Evolutionary conservation across 176 grass and related monocot species (phyloP), one percentile per base, ranked within the genome.

Genomic region (Saccharum spontaneum): DNA sequence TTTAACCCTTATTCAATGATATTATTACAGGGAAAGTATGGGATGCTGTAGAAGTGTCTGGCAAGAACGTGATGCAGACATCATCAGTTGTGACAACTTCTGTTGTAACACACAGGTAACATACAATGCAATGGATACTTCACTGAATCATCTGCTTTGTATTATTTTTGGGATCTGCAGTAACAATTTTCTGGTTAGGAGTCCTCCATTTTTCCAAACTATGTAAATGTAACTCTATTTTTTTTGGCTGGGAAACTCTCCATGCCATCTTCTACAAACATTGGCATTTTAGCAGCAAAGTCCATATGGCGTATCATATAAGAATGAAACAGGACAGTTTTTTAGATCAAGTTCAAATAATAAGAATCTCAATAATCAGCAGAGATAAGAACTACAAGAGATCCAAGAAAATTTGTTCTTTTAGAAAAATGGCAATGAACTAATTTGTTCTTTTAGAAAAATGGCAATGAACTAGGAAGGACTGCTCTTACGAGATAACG

Each of bases 41-140:
- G 44, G 96, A 98, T 89, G 96, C 96, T 72, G 87, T 89, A 11
- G 96, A 98, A 85, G 89, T 92, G 7, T 94, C 96, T 36, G 93
- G 96, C 69, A 98, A 90, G 81, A 98, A 98, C 81, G 96, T 98
- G 73, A 80, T 95, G 91, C 88, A 87, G 76, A 95, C 96, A 67
- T 98, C 96, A 36, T 94, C 93, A 46, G 83, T 93, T 67, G 96
- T 94, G 14, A 95, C 93, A 14, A 98, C 96, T 74, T 90, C 93
- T n/a, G 65, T 98, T 76, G 96, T 94, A 67, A 93, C 90, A 13
- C 96, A 98, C 82, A 97, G 89, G 94, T 94, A 88, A 86, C 17
- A 20, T 4, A 71, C 74, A 69, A 24, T 45, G 11, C 7, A 44
- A 3, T 61, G 57, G 57, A 61, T 61, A 24, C 9, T 61, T 61